Base-by-base conservation (phyloP, 179 eudicot genomes). In the Camellia oleifera region DNA sequence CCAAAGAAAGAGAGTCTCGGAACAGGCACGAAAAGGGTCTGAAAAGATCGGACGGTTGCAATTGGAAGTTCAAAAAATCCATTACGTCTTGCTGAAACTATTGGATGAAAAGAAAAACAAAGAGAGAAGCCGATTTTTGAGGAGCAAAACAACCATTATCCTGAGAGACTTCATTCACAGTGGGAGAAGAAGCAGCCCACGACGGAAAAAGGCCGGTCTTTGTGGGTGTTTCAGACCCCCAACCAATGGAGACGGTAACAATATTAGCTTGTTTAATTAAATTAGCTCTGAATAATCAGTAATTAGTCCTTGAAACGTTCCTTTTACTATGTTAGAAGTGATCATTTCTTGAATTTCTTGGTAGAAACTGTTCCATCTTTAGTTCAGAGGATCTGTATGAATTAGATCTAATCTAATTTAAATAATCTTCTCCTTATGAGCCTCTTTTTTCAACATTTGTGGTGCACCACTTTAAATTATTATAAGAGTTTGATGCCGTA, bases 221-320 rank as follows among this genome's bases (percentile, higher is more conserved):
- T 91, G 98, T 50, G 93, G 97, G 71, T 96, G 99, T 86, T 87
- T 94, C 67, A 91, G 87, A 68, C 81, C 90, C 68, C 62, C 91
- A 14, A 66, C 82, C 40, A 75, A 52, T 60, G 52, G 77, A 52
- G 78, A 68, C 5, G 77, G 69, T 54, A 75, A 66, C 65, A 74
- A 62, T n/a, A 54, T 58, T 44, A 79, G 56, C 32, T 56, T 60
- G 20, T 50, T 48, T n/a, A 45, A 44, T 56, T 75, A 46, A 61
- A 40, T 73, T 68, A 73, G 70, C 62, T 80, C 15, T 26, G 40
- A 71, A 54, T 77, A 12, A 69, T 68, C 64, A 4, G 66, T 68
- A 26, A 42, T 18, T 42, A 8, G 54, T n/a, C 15, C 15, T 18
- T 67, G 58, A 71, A 66, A 65, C 65, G 67, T 11, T 71, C 40